Evolutionary conservation across 495 filamentous ascomycete genomes (phyloP).

Genomic region (Penicillium waksmanii): DNA sequence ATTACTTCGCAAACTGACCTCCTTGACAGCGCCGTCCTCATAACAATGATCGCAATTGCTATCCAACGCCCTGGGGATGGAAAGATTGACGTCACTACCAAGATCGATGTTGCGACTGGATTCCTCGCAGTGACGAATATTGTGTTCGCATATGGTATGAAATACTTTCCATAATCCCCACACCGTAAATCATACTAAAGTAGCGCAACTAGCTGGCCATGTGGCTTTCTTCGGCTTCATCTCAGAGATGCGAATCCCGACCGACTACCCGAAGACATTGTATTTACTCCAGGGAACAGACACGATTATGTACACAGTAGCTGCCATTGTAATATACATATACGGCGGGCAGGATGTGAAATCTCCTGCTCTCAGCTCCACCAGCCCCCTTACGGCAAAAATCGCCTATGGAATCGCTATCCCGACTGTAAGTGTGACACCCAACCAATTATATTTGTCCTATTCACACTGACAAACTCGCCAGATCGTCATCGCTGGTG

Average conservation of each 20-base stretch:
- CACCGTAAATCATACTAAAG: background rate
- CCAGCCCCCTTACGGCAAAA: constrained; percentile 63
- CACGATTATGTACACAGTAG: constrained; percentile 61
- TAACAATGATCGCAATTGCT: constrained; percentile 68
- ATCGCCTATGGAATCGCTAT: constrained; percentile 76
- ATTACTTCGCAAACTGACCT: constrained; percentile 47
- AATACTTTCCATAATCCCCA: too few species aligned
- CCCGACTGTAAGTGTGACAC: constrained; percentile 51
- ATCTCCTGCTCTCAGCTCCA: constrained; percentile 72
- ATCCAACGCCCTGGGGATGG: constrained; percentile 31
- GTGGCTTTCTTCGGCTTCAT: constrained; percentile 75
- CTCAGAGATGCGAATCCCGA: constrained; percentile 70
- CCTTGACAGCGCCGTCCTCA: constrained; percentile 64
- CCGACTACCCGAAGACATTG: constrained; percentile 66
- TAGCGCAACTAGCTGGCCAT: constrained; percentile 32
- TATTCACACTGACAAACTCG: background rate
- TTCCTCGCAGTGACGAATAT: constrained; percentile 31
- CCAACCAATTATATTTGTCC: background rate
- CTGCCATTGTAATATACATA: constrained; percentile 59
- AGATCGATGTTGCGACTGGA: constrained; percentile 18
- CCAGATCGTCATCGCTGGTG: constrained; percentile 36
- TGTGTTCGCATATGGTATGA: constrained; percentile 34
- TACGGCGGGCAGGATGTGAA: constrained; percentile 67
- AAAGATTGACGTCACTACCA: constrained; percentile 16
- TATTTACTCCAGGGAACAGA: constrained; percentile 62